Conservation (phyloP, 352 stramenopile genomes). For the Pythium apleroticum region DNA sequence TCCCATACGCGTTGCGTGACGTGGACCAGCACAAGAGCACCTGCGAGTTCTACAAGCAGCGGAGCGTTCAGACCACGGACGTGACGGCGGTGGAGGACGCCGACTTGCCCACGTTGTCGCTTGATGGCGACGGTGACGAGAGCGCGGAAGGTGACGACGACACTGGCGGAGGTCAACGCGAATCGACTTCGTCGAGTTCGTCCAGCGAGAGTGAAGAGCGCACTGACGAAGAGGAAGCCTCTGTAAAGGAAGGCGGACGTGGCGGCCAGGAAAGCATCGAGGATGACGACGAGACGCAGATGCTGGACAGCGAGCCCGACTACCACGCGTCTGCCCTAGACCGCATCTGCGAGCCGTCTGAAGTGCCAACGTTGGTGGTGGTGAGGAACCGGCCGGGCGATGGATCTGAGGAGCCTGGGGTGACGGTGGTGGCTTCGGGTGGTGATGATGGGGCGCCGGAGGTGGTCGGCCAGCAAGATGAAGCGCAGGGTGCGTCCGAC, state of each 20-base stretch:
- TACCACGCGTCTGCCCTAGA: background rate
- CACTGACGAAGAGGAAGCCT: background rate
- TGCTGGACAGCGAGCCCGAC: conserved; percentile 10
- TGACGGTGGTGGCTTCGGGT: background rate
- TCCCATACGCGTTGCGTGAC: conserved; percentile 23
- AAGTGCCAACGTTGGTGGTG: conserved; percentile 9
- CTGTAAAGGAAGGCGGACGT: background rate
- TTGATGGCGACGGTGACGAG: background rate
- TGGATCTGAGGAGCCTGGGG: background rate
- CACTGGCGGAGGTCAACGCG: background rate
- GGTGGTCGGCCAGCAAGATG: background rate
- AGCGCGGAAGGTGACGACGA: too few relatives aligned
- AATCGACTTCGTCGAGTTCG: background rate
- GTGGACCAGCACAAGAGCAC: conserved; percentile 22
- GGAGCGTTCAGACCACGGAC: background rate
- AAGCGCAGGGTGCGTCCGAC: background rate
- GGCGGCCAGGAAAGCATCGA: background rate
- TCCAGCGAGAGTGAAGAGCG: background rate
- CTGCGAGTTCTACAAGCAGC: conserved; percentile 8
- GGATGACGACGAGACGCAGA: conserved; percentile 20
- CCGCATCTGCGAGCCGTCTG: background rate
- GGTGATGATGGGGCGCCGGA: background rate
- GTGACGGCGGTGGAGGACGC: background rate
- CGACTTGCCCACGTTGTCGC: background rate
- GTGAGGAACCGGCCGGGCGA: background rate